A percentile compares a stretch with the other conserved stretches of the same genome.
Evolutionary conservation across 805 yeast genomes (phyloP).

Genomic region (Zygosaccharomyces lentus): DNA sequence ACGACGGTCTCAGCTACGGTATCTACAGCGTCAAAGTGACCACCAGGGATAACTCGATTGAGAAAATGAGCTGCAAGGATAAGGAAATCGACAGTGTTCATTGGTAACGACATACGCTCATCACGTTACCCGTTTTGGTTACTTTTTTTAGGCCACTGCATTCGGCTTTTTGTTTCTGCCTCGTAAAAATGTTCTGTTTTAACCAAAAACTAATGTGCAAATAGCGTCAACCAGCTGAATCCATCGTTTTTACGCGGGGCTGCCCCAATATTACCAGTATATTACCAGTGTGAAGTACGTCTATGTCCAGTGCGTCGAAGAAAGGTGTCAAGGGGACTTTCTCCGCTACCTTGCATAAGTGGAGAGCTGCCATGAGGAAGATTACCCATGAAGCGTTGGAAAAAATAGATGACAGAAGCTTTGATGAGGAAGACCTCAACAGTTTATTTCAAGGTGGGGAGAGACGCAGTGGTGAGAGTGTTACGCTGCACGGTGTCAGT

Average conservation of each 20-base stretch:
- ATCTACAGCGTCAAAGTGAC: slow-evolving; percentile 42
- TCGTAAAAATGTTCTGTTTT: neutral
- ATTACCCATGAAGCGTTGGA: slow-evolving; percentile 23
- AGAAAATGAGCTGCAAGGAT: slow-evolving; percentile 15
- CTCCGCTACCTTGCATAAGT: slow-evolving; percentile 20
- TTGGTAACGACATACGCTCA: slow-evolving; percentile 1
- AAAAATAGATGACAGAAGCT: slow-evolving; percentile 15
- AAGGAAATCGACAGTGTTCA: slow-evolving; percentile 1
- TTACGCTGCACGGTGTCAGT: slow-evolving; percentile 12
- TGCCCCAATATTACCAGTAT: neutral
- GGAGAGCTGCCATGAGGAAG: slow-evolving; percentile 21
- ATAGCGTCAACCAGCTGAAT: neutral
- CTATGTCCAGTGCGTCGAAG: neutral
- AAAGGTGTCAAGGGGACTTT: slow-evolving; percentile 5
- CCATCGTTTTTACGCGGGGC: neutral
- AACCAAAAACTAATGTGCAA: neutral
- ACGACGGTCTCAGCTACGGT: slow-evolving; percentile 75
- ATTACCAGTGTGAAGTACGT: neutral
- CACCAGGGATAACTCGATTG: slow-evolving; percentile 24
- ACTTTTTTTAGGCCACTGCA: neutral
- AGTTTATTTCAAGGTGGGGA: slow-evolving; percentile 19
- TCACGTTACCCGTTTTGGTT: slow-evolving; percentile 6
- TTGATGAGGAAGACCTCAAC: slow-evolving; percentile 19
- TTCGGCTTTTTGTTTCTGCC: neutral
- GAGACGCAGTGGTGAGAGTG: slow-evolving; percentile 17